Conservation (phyloP, 164 flowering plant genomes). For the Aristolochia fimbriata region DNA sequence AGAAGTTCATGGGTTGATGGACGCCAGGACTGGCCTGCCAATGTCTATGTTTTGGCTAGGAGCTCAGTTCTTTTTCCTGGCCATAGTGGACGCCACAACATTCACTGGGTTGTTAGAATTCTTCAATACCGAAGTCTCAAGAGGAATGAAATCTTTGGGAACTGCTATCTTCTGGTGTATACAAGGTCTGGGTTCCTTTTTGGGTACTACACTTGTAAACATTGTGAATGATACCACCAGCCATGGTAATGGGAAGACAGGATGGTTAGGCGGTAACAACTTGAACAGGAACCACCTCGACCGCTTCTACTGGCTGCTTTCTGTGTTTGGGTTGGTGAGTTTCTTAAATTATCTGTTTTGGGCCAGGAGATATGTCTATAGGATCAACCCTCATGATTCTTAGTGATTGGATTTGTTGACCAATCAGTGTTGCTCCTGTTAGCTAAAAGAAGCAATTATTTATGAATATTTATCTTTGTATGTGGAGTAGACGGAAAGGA, state of each 20-base stretch:
- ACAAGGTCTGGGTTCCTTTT: slow-evolving; percentile 53
- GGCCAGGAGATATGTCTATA: slow-evolving; percentile 17
- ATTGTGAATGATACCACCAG: slow-evolving; percentile 31
- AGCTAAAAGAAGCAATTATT: too few relatives aligned
- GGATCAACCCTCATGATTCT: background rate
- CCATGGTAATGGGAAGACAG: slow-evolving; percentile 9
- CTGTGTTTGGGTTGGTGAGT: slow-evolving; percentile 10
- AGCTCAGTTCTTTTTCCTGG: slow-evolving; percentile 45
- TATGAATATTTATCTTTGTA: too few relatives aligned
- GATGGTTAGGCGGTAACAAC: slow-evolving; percentile 26
- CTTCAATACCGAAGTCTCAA: slow-evolving; percentile 59
- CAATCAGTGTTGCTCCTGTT: too few relatives aligned
- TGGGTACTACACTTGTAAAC: slow-evolving; percentile 49
- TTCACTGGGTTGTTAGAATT: slow-evolving; percentile 56
- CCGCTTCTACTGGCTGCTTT: slow-evolving; percentile 25
- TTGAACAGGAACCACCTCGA: slow-evolving; percentile 20
- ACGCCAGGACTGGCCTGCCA: slow-evolving; percentile 21
- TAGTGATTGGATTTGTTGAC: background rate
- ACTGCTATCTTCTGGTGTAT: slow-evolving; percentile 47
- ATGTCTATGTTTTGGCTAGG: slow-evolving; percentile 16
- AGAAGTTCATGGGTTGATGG: slow-evolving; percentile 15
- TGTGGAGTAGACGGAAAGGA: too few relatives aligned
- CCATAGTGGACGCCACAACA: slow-evolving; percentile 57
- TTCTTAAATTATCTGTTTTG: slow-evolving; percentile 20
- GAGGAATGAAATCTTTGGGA: slow-evolving; percentile 54